These are phyloP conservation scores for Linum lewisii DNA, from an alignment of 345 rosid genomes.

Conservation along the genomic window DNA sequence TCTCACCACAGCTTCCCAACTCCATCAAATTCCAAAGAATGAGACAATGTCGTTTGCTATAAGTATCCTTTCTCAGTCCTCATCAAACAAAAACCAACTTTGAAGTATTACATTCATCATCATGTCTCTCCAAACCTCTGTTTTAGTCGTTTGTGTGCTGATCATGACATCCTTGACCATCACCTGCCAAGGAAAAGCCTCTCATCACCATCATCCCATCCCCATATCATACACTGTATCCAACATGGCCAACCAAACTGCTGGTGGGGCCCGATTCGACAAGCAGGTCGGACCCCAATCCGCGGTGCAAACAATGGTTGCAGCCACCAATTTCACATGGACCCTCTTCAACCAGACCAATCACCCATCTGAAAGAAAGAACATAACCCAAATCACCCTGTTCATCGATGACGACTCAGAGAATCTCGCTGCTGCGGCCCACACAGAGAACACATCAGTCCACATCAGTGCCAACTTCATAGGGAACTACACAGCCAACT, in stretches of 20 bases:
- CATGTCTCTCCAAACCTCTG: too few species aligned
- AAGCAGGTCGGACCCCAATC: not conserved
- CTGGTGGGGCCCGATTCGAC: not conserved
- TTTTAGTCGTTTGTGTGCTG: too few species aligned
- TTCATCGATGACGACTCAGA: conserved; percentile 16
- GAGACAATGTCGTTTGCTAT: too few species aligned
- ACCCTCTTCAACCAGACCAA: not conserved
- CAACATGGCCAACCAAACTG: not conserved
- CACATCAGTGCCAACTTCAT: conserved; percentile 28
- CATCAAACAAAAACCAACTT: too few species aligned
- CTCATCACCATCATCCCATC: not conserved
- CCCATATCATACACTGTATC: not conserved
- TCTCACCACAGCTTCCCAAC: too few species aligned
- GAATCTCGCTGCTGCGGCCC: conserved; percentile 16
- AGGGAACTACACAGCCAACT: conserved; percentile 26
- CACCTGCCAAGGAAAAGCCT: too few species aligned
- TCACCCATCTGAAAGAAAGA: conserved; percentile 16
- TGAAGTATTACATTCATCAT: too few species aligned
- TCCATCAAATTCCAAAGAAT: too few species aligned
- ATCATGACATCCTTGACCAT: too few species aligned
- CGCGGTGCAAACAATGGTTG: not conserved
- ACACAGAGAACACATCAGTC: conserved; percentile 19
- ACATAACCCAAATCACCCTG: conserved; percentile 13
- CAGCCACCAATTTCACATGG: not conserved
- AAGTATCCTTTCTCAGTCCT: too few species aligned